Conservation (phyloP, 2,329 filamentous ascomycete species). For the Cladosporium colombiae region DNA sequence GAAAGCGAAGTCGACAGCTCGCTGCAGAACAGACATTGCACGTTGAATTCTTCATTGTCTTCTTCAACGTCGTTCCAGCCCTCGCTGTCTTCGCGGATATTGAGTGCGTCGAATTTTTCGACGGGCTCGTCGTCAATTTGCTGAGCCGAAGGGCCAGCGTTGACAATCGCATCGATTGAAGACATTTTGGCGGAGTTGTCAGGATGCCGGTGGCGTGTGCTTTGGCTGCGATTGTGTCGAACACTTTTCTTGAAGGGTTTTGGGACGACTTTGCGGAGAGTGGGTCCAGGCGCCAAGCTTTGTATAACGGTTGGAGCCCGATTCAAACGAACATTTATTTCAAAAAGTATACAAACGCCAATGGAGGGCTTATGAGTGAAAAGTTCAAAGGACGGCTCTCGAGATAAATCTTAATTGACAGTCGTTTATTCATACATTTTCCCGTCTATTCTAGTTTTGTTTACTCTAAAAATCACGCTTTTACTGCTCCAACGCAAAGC, state of each 20-base stretch:
- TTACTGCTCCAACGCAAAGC: constrained; percentile 13
- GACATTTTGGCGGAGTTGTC: constrained; percentile 4
- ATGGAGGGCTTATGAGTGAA: neutral
- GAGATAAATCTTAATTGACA: neutral
- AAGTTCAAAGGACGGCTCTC: neutral
- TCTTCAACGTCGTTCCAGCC: constrained; percentile 50
- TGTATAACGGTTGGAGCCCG: neutral
- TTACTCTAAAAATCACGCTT: constrained; percentile 8
- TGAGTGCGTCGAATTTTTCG: constrained; percentile 26
- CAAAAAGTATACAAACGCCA: neutral
- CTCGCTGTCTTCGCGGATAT: constrained; percentile 38
- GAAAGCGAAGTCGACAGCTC: constrained; percentile 36
- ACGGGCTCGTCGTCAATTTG: constrained; percentile 22
- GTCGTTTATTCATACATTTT: neutral
- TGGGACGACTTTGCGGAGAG: neutral
- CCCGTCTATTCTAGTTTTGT: neutral
- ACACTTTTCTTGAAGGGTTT: constrained; percentile 7
- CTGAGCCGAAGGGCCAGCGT: constrained; percentile 4
- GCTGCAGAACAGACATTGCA: constrained; percentile 45
- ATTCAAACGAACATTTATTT: neutral
- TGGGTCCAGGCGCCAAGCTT: constrained; percentile 6
- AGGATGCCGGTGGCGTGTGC: constrained; percentile 8
- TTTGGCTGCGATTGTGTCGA: neutral
- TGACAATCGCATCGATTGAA: constrained; percentile 19
- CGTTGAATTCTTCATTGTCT: constrained; percentile 40